Percentiles rank a stretch among this genome's conserved stretches.
Conservation (phyloP, 2,329 filamentous ascomycete species). For the Cytospora leucostoma region DNA sequence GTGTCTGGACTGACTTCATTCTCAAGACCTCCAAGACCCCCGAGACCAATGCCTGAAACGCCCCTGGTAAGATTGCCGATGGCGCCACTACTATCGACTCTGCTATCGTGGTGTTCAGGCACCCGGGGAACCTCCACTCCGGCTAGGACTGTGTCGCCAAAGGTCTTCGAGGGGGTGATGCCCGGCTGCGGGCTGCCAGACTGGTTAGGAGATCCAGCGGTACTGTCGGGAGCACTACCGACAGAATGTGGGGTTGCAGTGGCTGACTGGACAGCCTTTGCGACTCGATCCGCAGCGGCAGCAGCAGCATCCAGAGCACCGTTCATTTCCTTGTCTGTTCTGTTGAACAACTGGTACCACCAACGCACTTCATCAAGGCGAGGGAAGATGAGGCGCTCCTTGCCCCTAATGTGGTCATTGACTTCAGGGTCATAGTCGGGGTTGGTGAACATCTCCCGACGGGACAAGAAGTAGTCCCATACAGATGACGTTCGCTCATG, state of each 20-base stretch:
- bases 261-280: constrained; percentile 35
- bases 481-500: constrained; percentile 78
- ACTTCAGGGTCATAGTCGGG: constrained; percentile 72
- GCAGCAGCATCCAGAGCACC: constrained; percentile 58
- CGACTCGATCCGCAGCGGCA: constrained; percentile 47
- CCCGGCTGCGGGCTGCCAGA: constrained; percentile 40
- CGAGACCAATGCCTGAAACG: constrained; percentile 16
- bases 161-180: constrained; percentile 18
- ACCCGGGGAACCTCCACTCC: constrained; percentile 21
- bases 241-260: constrained; percentile 47
- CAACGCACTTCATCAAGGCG: constrained; percentile 77
- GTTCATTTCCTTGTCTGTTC: constrained; percentile 93
- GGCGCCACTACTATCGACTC: background rate
- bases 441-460: constrained; percentile 80
- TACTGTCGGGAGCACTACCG: constrained; percentile 34
- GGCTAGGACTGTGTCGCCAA: constrained; percentile 25
- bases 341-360: constrained; percentile 89
- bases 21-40: constrained; percentile 4
- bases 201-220: constrained; percentile 34
- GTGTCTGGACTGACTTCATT: background rate
- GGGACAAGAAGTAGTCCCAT: constrained; percentile 92
- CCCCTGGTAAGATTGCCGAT: constrained; percentile 15
- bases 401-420: constrained; percentile 77
- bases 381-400: constrained; percentile 83
- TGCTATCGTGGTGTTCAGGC: background rate